A percentile compares a stretch with the other conserved stretches of the same genome.
phyloP scores from a whole-genome alignment of 2,329 filamentous ascomycete genomes.

The Neofusicoccum cordaticola region DNA sequence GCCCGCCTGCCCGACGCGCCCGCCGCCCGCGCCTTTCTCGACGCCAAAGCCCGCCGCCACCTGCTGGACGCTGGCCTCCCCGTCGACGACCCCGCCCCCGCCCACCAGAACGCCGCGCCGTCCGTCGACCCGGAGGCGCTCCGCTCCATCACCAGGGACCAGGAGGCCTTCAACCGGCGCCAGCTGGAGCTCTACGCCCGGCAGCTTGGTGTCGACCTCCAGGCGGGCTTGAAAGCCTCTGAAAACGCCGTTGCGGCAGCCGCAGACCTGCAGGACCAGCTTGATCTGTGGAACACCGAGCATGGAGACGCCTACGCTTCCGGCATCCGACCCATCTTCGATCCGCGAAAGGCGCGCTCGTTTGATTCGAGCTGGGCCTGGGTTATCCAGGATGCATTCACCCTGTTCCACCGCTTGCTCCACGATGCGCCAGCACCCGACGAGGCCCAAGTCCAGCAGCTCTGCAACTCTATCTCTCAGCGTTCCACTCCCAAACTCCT shows the following conservation, averaged over 20 bases:
- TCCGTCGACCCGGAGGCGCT: conserved; percentile 20
- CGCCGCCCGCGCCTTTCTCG: conserved; percentile 20
- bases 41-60: conserved; percentile 17
- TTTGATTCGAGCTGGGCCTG: conserved; percentile 25
- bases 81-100: neutral
- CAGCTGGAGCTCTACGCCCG: conserved; percentile 20
- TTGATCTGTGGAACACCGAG: conserved; percentile 22
- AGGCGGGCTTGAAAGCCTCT: conserved; percentile 17
- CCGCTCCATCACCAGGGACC: conserved; percentile 20
- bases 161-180: conserved; percentile 19
- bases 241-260: conserved; percentile 19
- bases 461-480: neutral
- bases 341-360: conserved; percentile 20
- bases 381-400: conserved; percentile 23
- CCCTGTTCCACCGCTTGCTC: conserved; percentile 20
- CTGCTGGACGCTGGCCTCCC: neutral
- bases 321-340: conserved; percentile 23
- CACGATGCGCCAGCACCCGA: neutral
- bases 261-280: conserved; percentile 20
- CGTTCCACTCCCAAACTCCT: neutral
- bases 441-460: neutral
- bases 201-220: conserved; percentile 19
- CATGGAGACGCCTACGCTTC: conserved; percentile 22
- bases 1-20: conserved; percentile 18
- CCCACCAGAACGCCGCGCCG: conserved; percentile 12